Conservation (phyloP, 2,329 filamentous ascomycete genomes). For the Verticillium nubilum region DNA sequence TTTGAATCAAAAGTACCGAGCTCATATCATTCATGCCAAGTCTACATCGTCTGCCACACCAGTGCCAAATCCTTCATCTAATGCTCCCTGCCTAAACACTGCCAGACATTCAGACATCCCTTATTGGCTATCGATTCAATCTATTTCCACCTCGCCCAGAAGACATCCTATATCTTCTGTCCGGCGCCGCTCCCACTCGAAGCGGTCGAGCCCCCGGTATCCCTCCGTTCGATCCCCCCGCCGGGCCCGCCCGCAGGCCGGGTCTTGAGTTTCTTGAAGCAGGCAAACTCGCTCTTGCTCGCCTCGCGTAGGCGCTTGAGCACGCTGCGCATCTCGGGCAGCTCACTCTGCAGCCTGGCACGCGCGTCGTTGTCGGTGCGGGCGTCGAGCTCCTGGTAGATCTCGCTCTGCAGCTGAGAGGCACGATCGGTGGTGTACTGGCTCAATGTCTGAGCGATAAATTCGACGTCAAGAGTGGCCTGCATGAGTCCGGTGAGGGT, state of each 20-base stretch:
- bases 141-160: neutral
- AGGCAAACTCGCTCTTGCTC: slow-evolving; percentile 82
- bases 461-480: slow-evolving; percentile 94
- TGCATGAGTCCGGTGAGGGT: slow-evolving; percentile 84
- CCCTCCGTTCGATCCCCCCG: slow-evolving; percentile 23
- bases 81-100: neutral
- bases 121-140: neutral
- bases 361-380: slow-evolving; percentile 86
- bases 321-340: slow-evolving; percentile 83
- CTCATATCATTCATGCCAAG: neutral
- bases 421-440: slow-evolving; percentile 84
- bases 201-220: slow-evolving; percentile 21
- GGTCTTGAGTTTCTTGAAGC: slow-evolving; percentile 62
- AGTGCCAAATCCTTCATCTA: neutral
- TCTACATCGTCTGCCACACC: neutral
- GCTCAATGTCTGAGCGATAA: slow-evolving; percentile 87
- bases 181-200: neutral
- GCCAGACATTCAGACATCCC: neutral
- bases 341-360: slow-evolving; percentile 72
- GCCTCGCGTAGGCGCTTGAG: slow-evolving; percentile 79
- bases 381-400: slow-evolving; percentile 86
- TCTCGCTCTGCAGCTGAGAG: slow-evolving; percentile 75
- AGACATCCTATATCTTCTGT: neutral
- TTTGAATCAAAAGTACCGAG: neutral
- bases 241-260: slow-evolving; percentile 32